A percentile compares a stretch with the other conserved stretches of the same genome.
phyloP scores from a whole-genome alignment of 305 asterid species.

The Fraxinus nigra region DNA sequence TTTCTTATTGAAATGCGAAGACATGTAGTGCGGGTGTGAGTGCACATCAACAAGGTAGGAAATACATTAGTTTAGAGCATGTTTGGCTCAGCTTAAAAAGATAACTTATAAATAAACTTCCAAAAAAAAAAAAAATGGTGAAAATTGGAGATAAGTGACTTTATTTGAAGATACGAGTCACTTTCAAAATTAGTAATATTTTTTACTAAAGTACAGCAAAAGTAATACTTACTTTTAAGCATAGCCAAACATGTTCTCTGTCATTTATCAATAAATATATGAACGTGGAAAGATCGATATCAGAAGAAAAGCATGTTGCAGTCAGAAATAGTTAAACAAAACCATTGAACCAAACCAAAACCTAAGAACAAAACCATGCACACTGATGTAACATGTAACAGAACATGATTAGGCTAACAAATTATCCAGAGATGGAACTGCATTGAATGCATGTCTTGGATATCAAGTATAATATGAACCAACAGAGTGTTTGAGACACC shows the following conservation, averaged over 20 bases:
- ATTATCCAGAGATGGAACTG: conserved; percentile 28
- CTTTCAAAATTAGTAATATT: background rate
- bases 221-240: background rate
- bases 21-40: conserved; percentile 7
- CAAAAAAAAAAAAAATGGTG: background rate
- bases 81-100: background rate
- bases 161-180: background rate
- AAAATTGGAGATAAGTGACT: background rate
- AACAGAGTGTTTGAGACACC: conserved; percentile 40
- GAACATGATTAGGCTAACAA: conserved; percentile 24
- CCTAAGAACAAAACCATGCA: conserved; percentile 30
- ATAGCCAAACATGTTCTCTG: background rate
- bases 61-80: background rate
- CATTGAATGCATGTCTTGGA: conserved; percentile 61
- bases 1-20: conserved; percentile 16
- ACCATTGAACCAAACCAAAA: background rate
- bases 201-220: background rate
- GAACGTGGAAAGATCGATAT: background rate
- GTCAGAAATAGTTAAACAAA: background rate
- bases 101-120: background rate
- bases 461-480: conserved; percentile 36
- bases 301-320: background rate
- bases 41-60: background rate
- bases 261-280: background rate
- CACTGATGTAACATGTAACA: conserved; percentile 23